phyloP scores from a whole-genome alignment of 306 rosid species.

The Quercus ilex region DNA sequence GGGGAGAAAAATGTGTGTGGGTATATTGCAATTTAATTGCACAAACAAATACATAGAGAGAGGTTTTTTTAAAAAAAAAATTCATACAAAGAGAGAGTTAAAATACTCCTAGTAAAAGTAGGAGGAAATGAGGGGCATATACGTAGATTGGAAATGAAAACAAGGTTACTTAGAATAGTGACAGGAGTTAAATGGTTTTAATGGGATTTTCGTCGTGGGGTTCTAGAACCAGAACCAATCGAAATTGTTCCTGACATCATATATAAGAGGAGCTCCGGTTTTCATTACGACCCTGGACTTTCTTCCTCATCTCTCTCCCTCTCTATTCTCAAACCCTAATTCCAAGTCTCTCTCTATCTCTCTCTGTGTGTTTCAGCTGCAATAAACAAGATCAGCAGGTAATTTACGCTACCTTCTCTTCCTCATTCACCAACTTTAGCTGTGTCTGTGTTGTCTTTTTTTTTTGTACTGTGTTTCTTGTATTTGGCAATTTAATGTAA shows the following conservation, averaged over 20 bases:
- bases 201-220: constrained; percentile 35
- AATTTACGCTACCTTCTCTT: constrained; percentile 15
- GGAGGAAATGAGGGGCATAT: neutral
- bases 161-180: constrained; percentile 14
- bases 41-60: too few relatives aligned
- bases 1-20: too few relatives aligned
- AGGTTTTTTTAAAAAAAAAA: too few relatives aligned
- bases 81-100: neutral
- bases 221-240: constrained; percentile 41
- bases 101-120: neutral
- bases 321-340: constrained; percentile 68
- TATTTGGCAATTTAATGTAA: constrained; percentile 1
- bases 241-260: constrained; percentile 21
- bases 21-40: too few relatives aligned
- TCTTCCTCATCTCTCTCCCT: constrained; percentile 29
- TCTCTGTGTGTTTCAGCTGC: constrained; percentile 11
- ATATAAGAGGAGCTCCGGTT: constrained; percentile 22
- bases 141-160: constrained; percentile 1
- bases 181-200: constrained; percentile 16
- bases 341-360: constrained; percentile 36
- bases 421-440: constrained; percentile 8
- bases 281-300: constrained; percentile 39
- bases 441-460: neutral
- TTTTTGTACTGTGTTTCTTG: neutral
- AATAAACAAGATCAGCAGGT: constrained; percentile 68